Evolutionary conservation across 306 rosid genomes (phyloP).

Genomic region (Pterocarpus santalinus): DNA sequence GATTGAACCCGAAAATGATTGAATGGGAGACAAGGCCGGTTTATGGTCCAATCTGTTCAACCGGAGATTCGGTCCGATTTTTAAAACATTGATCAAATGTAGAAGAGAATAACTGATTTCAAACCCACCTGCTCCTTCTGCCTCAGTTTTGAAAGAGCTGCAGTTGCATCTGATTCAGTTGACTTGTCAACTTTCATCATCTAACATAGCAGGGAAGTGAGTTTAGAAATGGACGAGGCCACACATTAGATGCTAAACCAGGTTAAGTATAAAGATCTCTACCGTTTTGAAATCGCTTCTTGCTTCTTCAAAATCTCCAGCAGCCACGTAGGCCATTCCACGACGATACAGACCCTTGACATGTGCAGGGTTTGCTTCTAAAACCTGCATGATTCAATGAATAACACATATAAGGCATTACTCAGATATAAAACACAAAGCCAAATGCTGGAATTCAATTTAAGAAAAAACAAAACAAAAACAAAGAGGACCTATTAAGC

Average conservation of each 20-base stretch:
- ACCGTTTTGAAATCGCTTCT: constrained; percentile 83
- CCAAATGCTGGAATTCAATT: background rate
- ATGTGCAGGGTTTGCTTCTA: constrained; percentile 92
- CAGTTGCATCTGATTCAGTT: constrained; percentile 82
- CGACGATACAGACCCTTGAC: constrained; percentile 97
- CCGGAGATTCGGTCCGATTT: background rate
- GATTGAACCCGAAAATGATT: background rate
- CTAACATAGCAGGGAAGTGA: constrained; percentile 51
- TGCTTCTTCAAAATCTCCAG: constrained; percentile 94
- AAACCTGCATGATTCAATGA: constrained; percentile 63
- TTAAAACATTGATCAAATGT: background rate
- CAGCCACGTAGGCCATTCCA: constrained; percentile 93
- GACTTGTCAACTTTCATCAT: constrained; percentile 85
- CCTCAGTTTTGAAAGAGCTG: constrained; percentile 82
- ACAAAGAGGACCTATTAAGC: background rate
- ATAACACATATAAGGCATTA: constrained; percentile 34
- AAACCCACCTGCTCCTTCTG: constrained; percentile 81
- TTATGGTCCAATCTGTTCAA: background rate
- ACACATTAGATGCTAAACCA: constrained; percentile 1
- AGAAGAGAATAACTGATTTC: constrained; percentile 21
- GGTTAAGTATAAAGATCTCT: constrained; percentile 14
- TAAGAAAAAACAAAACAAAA: background rate
- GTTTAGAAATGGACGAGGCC: constrained; percentile 34
- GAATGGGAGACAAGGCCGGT: background rate
- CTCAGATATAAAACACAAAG: constrained; percentile 19